Conservation (phyloP, 2,329 filamentous ascomycete species). For the Neopestalotiopsis rosae region DNA sequence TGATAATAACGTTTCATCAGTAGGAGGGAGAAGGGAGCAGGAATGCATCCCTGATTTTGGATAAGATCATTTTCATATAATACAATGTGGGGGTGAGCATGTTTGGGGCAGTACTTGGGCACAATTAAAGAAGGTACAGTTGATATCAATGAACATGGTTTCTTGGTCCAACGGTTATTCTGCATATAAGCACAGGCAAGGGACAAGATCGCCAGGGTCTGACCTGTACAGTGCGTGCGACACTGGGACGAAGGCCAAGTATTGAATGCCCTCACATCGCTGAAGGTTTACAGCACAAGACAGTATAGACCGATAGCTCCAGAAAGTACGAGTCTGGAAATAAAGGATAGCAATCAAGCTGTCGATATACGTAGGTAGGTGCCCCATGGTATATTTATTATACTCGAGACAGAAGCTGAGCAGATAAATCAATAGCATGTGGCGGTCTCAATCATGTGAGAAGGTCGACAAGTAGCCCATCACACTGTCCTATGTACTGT, state of each 20-base stretch:
- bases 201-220: neutral
- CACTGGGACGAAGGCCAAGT: neutral
- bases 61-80: neutral
- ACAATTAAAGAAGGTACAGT: too few species aligned
- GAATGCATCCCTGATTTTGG: neutral
- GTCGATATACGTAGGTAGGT: neutral
- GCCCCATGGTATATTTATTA: neutral
- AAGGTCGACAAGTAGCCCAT: too few species aligned
- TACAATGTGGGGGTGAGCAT: neutral
- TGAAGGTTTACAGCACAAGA: neutral
- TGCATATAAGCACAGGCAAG: neutral
- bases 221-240: neutral
- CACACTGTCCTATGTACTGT: too few species aligned
- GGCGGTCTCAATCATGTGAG: too few species aligned
- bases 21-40: neutral
- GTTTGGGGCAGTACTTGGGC: too few species aligned
- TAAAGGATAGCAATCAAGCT: neutral
- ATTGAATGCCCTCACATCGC: neutral
- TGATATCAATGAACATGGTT: too few species aligned
- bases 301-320: neutral
- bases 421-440: too few species aligned
- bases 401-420: neutral
- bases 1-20: conserved; percentile 1
- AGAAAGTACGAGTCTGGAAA: neutral
- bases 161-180: too few species aligned